Conservation (phyloP, 2,329 filamentous ascomycete genomes). For the Gnomoniopsis smithogilvyi region DNA sequence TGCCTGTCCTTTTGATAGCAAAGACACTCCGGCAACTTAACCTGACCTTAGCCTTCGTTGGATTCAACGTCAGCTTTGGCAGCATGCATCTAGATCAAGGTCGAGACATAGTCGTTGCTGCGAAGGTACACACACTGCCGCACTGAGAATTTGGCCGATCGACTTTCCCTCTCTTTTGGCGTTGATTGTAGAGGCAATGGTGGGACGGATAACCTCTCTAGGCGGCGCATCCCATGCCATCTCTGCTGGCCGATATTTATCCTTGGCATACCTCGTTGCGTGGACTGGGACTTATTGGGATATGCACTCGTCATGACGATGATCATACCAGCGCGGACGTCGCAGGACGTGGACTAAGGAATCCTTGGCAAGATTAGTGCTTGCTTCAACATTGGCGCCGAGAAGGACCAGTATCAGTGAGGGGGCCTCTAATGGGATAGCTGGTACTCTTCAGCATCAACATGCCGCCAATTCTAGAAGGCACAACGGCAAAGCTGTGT, state of each 20-base stretch:
- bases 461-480: slow-evolving; percentile 19
- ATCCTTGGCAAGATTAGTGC: slow-evolving; percentile 21
- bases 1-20: neutral
- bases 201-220: slow-evolving; percentile 22
- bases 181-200: slow-evolving; percentile 20
- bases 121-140: neutral
- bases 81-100: slow-evolving; percentile 15
- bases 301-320: slow-evolving; percentile 24
- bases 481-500: slow-evolving; percentile 25
- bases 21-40: slow-evolving; percentile 12
- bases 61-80: slow-evolving; percentile 23
- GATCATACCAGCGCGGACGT: slow-evolving; percentile 22
- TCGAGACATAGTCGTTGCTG: slow-evolving; percentile 3
- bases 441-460: slow-evolving; percentile 14
- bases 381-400: slow-evolving; percentile 23
- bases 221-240: neutral
- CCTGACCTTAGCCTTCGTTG: slow-evolving; percentile 19
- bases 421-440: neutral
- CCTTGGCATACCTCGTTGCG: too few species aligned
- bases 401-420: slow-evolving; percentile 22
- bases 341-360: slow-evolving; percentile 22
- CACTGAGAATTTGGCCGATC: slow-evolving; percentile 15
- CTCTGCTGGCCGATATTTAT: neutral
- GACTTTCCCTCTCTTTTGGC: too few species aligned
- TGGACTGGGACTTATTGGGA: slow-evolving; percentile 17